phyloP scores from a whole-genome alignment of 805 yeast genomes.

The Nakazawaea ishiwadae region DNA sequence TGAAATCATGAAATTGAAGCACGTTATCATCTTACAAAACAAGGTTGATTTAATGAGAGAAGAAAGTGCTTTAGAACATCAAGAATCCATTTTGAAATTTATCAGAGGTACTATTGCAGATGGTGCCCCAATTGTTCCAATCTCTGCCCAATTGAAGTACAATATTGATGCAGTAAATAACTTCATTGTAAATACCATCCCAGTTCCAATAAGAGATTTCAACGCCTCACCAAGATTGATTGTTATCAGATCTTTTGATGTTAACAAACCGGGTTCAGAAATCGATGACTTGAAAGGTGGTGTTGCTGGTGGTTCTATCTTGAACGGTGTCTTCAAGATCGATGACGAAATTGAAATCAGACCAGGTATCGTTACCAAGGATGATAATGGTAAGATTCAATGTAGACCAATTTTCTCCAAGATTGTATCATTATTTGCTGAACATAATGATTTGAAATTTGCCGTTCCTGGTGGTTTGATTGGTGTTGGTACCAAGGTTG shows the following conservation, averaged over 20 bases:
- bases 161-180: slow-evolving; percentile 98
- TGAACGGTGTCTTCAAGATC: slow-evolving; percentile 93
- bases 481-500: slow-evolving; percentile 99
- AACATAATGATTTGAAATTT: slow-evolving; percentile 93
- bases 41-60: slow-evolving; percentile 98
- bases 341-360: slow-evolving; percentile 99
- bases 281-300: slow-evolving; percentile 97
- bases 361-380: slow-evolving; percentile 98
- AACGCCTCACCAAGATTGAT: slow-evolving; percentile 89
- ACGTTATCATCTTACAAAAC: slow-evolving; percentile 93
- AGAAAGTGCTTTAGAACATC: slow-evolving; percentile 93
- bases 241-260: slow-evolving; percentile 97
- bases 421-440: slow-evolving; percentile 93
- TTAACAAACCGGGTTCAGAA: slow-evolving; percentile 98
- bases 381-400: slow-evolving; percentile 80
- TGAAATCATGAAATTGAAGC: slow-evolving; percentile 97
- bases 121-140: slow-evolving; percentile 98
- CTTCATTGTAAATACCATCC: slow-evolving; percentile 90
- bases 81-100: slow-evolving; percentile 85
- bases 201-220: slow-evolving; percentile 95
- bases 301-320: slow-evolving; percentile 99
- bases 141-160: slow-evolving; percentile 97
- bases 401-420: slow-evolving; percentile 95
- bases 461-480: slow-evolving; percentile 99
- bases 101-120: slow-evolving; percentile 98